phyloP scores from a whole-genome alignment of 495 filamentous ascomycete species.

The Amphirosellinia nigrospora region DNA sequence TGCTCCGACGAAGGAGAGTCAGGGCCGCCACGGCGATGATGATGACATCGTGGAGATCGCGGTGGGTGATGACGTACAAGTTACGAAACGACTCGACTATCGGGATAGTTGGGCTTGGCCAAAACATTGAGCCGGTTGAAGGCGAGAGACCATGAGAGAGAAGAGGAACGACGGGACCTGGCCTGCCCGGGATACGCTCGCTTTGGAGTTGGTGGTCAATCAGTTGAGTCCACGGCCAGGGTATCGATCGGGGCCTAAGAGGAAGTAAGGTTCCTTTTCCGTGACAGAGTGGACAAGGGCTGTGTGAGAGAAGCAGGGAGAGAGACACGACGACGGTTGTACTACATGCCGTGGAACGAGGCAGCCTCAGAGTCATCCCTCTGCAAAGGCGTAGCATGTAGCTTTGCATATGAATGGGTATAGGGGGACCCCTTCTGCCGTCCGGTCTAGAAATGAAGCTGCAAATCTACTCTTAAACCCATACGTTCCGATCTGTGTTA shows the following conservation, averaged over 20 bases:
- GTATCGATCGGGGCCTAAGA: not conserved
- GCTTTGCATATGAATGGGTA: not conserved
- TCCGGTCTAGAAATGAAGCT: constrained; percentile 1
- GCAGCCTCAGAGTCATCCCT: not conserved
- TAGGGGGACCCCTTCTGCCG: not conserved
- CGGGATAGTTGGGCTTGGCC: constrained; percentile 62
- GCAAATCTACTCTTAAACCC: not conserved
- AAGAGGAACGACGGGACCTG: not conserved
- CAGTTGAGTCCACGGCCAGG: not conserved
- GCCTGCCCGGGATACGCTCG: not conserved
- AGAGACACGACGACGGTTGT: constrained; percentile 2
- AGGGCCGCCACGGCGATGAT: no score
- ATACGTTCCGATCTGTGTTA: constrained; percentile 24
- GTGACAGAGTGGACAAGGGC: not conserved
- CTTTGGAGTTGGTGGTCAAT: not conserved
- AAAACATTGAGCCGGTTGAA: constrained; percentile 17
- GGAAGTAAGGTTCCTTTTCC: not conserved
- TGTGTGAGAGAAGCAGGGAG: not conserved
- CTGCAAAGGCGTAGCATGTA: not conserved
- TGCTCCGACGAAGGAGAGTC: constrained; percentile 19
- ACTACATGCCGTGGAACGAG: constrained; percentile 1
- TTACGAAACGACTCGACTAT: constrained; percentile 63
- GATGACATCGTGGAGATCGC: constrained; percentile 46
- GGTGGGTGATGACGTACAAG: constrained; percentile 74
- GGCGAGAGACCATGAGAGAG: constrained; percentile 1